Base-by-base conservation (phyloP, 805 yeast species). In the Nakazawaea siamensis region DNA sequence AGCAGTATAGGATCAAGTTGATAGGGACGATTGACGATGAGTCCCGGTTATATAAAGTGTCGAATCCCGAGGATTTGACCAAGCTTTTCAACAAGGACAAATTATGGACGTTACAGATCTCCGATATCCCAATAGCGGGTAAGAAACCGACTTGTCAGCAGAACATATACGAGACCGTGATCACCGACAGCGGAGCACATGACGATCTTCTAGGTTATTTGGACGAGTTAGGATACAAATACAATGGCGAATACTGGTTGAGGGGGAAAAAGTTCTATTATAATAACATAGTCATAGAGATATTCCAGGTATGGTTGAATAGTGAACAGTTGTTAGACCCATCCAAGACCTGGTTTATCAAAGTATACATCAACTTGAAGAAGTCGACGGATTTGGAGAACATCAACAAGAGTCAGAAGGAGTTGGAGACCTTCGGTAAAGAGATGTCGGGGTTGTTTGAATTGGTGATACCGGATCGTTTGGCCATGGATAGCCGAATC, bases 121-220 rank as follows among this genome's bases (percentile, higher is more conserved):
- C 73, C 4, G 94, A 83, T 54, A 78, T 83, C 10, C 92, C 92
- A 2, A 72, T 78, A 5, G 88, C 85, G 8, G 90, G 90, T 3
- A 70, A 66, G 57, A 67, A 71, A 48, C 68, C 70, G 52, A 78
- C 70, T 36, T 69, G 67, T 17, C 74, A 70, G 40, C 94, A 86
- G 51, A 70, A 83, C 13, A 67, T 84, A 10, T 65, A 79, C 41
- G 86, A 80, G 48, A 63, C 75, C 31, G 71, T 77, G 1, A 49
- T 73, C 10, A 66, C 62, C 3, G 67, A 68, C 44, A 65, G 70
- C 3, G 40, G 40, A 4, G 40, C 40, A 3, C 40, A 37, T 29
- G 62, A 59, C 37, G 76, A 72, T 46, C 56, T 70, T 4, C 40
- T 54, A 18, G 65, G 64, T 2, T 59, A 58, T 33, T 32, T 87